Percentiles rank a stretch among this genome's conserved stretches.
Conservation (phyloP, 1,284 basidiomycete species). For the Leccinum solheimii region DNA sequence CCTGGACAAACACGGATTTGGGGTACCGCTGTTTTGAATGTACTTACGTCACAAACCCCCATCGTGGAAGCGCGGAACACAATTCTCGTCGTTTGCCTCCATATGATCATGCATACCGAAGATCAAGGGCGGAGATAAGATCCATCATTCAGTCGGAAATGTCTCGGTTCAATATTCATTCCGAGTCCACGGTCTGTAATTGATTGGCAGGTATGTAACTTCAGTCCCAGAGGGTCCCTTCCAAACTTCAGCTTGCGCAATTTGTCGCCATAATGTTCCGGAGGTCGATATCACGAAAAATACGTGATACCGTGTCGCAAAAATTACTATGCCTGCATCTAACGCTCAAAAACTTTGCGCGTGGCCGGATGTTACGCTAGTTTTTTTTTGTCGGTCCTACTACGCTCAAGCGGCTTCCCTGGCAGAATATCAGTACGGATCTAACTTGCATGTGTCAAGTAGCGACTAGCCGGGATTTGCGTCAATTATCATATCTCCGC, state of each 20-base stretch:
- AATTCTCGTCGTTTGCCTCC: background rate
- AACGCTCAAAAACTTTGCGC: background rate
- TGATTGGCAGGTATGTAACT: background rate
- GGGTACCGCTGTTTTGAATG: constrained; percentile 3
- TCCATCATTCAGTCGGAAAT: background rate
- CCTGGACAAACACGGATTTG: constrained; percentile 1
- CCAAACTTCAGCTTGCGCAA: constrained; percentile 7
- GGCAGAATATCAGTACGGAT: background rate
- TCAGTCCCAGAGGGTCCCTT: background rate
- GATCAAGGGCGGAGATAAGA: background rate
- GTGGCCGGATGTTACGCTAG: background rate
- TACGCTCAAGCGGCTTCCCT: background rate
- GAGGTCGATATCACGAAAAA: background rate
- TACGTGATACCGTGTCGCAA: background rate
- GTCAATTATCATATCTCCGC: background rate
- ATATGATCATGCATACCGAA: background rate
- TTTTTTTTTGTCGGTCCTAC: background rate
- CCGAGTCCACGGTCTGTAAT: background rate
- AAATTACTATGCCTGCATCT: constrained; percentile 2
- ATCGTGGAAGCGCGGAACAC: constrained; percentile 19
- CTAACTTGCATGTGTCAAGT: background rate
- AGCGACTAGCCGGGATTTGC: background rate
- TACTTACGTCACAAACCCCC: constrained; percentile 6
- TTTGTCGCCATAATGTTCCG: background rate
- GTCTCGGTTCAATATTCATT: background rate